phyloP scores from a whole-genome alignment of 352 stramenopile species.

The Globisporangium paroecandrum region DNA sequence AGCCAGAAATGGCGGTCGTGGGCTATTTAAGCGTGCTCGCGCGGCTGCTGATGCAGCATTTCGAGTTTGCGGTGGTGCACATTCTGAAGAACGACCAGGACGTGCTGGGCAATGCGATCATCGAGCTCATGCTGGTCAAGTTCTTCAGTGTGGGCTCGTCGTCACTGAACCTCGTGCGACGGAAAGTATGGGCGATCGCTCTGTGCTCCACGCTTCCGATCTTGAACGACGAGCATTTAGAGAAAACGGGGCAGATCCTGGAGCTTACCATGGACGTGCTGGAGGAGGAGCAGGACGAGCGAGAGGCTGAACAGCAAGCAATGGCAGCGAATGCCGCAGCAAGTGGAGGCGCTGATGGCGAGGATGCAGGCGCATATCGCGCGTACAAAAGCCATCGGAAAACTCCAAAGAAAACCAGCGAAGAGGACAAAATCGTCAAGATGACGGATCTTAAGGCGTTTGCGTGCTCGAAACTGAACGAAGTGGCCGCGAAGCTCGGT shows the following conservation, averaged over 20 bases:
- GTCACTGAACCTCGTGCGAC: conserved; percentile 47
- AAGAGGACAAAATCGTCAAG: conserved; percentile 38
- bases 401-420: conserved; percentile 21
- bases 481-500: conserved; percentile 40
- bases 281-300: conserved; percentile 55
- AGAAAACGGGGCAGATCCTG: conserved; percentile 62
- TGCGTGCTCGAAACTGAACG: conserved; percentile 36
- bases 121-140: conserved; percentile 65
- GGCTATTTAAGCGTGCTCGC: conserved; percentile 61
- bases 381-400: conserved; percentile 43
- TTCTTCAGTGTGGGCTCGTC: conserved; percentile 69
- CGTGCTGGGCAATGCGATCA: conserved; percentile 30
- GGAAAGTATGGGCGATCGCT: conserved; percentile 69
- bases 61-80: conserved; percentile 41
- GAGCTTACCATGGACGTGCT: conserved; percentile 67
- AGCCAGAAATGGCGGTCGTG: conserved; percentile 59
- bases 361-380: conserved; percentile 39
- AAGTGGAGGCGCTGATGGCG: not conserved
- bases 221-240: conserved; percentile 36
- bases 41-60: conserved; percentile 43
- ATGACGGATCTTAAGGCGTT: conserved; percentile 44
- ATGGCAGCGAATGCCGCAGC: not conserved
- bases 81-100: conserved; percentile 37
- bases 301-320: conserved; percentile 11
- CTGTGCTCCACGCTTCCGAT: conserved; percentile 45